These are phyloP conservation scores for Dictyophora rubrovolvata DNA, from an alignment of 768 basidiomycete species.

Conservation along the genomic window DNA sequence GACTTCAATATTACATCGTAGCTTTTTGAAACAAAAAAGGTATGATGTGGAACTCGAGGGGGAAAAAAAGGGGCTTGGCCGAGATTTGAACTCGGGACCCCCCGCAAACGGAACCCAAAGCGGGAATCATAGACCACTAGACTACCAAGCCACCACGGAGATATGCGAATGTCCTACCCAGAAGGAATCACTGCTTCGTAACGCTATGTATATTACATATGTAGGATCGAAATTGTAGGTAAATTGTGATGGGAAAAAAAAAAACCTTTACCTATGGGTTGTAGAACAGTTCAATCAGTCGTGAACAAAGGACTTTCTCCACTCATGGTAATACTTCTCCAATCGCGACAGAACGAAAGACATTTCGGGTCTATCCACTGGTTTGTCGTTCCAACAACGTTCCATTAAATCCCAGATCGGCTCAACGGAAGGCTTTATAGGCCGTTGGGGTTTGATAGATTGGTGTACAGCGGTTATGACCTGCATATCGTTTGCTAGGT, in stretches of 20 bases:
- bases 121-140: constrained; percentile 12
- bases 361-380: constrained; percentile 3
- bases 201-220: no score
- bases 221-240: no score
- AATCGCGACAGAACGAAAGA: neutral
- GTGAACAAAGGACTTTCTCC: constrained; percentile 17
- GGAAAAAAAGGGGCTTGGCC: constrained; percentile 9
- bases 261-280: neutral
- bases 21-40: no score
- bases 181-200: no score
- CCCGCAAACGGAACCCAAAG: constrained; percentile 9
- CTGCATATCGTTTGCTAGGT: neutral
- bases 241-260: no score
- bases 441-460: neutral
- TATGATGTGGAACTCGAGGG: neutral
- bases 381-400: constrained; percentile 2
- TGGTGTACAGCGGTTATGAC: neutral
- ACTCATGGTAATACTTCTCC: neutral
- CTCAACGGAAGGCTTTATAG: neutral
- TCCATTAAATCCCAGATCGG: constrained; percentile 7
- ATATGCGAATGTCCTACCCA: neutral
- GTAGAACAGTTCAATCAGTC: constrained; percentile 32
- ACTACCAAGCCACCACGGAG: constrained; percentile 7
- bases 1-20: no score
- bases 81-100: constrained; percentile 11